Conservation (phyloP, 371 early-diverging fungal species). For the Mortierella sp. region DNA sequence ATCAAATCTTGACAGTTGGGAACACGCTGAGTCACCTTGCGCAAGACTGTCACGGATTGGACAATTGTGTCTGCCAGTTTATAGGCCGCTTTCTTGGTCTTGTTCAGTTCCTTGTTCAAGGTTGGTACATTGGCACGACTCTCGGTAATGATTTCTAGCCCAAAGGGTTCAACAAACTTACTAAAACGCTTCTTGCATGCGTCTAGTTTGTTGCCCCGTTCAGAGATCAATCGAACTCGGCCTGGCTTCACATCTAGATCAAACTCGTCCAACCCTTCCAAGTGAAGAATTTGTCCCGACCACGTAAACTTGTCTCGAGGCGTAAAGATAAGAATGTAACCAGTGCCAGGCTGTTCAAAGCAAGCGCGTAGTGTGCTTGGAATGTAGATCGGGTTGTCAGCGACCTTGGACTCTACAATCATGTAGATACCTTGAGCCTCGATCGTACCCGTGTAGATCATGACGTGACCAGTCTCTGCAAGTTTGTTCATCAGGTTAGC, state of each 20-base stretch:
- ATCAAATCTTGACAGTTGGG: conserved; percentile 77
- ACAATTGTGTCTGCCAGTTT: conserved; percentile 68
- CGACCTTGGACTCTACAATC: conserved; percentile 57
- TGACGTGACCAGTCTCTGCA: conserved; percentile 73
- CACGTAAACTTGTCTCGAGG: conserved; percentile 69
- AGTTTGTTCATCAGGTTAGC: conserved; percentile 65
- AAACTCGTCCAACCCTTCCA: conserved; percentile 43
- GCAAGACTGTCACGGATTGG: conserved; percentile 64
- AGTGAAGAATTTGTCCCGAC: conserved; percentile 66
- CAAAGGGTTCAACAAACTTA: conserved; percentile 59
- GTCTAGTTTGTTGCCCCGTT: conserved; percentile 58
- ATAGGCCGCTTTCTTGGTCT: conserved; percentile 70
- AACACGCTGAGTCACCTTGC: conserved; percentile 60
- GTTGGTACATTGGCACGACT: conserved; percentile 68
- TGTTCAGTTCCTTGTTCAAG: conserved; percentile 68
- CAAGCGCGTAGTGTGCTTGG: conserved; percentile 41
- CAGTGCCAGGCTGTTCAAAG: conserved; percentile 49
- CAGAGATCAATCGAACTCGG: conserved; percentile 77
- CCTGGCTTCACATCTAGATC: conserved; percentile 69
- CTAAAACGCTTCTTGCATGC: conserved; percentile 63
- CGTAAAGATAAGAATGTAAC: conserved; percentile 65
- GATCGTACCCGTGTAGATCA: conserved; percentile 73
- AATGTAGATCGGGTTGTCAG: conserved; percentile 37
- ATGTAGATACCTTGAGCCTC: conserved; percentile 74
- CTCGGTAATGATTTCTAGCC: conserved; percentile 64